A percentile compares a stretch with the other conserved stretches of the same genome.
phyloP scores from a whole-genome alignment of 1,284 basidiomycete species.

The Melampsora occidentalis region DNA sequence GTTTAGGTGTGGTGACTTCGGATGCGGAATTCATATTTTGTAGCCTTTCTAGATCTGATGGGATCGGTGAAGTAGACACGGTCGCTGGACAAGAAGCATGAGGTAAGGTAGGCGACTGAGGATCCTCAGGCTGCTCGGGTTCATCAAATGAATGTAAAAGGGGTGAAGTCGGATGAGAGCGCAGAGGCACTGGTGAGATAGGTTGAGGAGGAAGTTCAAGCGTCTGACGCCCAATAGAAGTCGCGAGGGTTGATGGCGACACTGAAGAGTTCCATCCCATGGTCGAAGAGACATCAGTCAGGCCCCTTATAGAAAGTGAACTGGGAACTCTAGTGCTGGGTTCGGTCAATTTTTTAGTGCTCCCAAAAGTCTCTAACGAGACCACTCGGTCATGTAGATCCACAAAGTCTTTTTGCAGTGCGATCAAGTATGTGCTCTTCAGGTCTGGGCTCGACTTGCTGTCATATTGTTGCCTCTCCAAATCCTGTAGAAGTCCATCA shows the following conservation, averaged over 20 bases:
- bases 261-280: background rate
- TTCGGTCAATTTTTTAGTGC: background rate
- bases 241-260: background rate
- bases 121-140: background rate
- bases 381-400: constrained; percentile 27
- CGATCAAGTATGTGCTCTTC: constrained; percentile 36
- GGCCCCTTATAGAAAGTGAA: background rate
- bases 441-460: constrained; percentile 16
- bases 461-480: constrained; percentile 21
- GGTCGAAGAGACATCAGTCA: background rate
- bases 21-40: background rate
- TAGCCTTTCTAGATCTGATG: background rate
- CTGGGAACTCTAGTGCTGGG: background rate
- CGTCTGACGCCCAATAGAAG: constrained; percentile 8
- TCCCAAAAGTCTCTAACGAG: constrained; percentile 13
- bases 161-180: constrained; percentile 1
- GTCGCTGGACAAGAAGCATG: constrained; percentile 1
- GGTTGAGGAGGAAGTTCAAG: background rate
- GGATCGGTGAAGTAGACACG: background rate
- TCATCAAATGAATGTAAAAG: background rate
- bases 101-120: background rate
- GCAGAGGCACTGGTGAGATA: background rate
- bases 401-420: constrained; percentile 40
- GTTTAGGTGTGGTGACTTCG: constrained; percentile 3
- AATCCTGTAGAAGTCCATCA: constrained; percentile 18